These are phyloP conservation scores for Trichothecium sympodiale DNA, from an alignment of 2,329 filamentous ascomycete species.

Conservation along the genomic window DNA sequence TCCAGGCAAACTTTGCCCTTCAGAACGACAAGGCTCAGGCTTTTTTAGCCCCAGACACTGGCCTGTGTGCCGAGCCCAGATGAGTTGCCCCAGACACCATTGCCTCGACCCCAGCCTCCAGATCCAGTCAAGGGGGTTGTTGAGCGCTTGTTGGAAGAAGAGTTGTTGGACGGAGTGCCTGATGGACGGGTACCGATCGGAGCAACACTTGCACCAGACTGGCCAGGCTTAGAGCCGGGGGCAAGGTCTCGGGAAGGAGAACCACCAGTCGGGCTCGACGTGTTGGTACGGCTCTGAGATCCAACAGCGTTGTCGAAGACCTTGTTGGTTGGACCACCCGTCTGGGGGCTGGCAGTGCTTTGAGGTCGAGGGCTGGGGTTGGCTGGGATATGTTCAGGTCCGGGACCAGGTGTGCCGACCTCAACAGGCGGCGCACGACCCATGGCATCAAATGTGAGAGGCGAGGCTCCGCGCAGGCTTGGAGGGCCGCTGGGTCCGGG, in stretches of 20 bases:
- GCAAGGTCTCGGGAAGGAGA: slow-evolving; percentile 63
- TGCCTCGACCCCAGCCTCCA: slow-evolving; percentile 68
- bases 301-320: slow-evolving; percentile 47
- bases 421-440: slow-evolving; percentile 28
- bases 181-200: slow-evolving; percentile 87
- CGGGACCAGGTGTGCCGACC: slow-evolving; percentile 26
- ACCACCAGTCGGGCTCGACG: slow-evolving; percentile 68
- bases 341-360: slow-evolving; percentile 76
- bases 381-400: slow-evolving; percentile 35
- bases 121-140: slow-evolving; percentile 91
- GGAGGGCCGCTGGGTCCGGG: slow-evolving; percentile 54
- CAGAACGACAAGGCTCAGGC: too few species aligned
- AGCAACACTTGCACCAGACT: slow-evolving; percentile 58
- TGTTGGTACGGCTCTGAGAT: slow-evolving; percentile 64
- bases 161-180: slow-evolving; percentile 36
- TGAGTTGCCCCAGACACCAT: slow-evolving; percentile 76
- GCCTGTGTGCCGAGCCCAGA: slow-evolving; percentile 76
- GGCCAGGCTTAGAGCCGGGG: slow-evolving; percentile 39
- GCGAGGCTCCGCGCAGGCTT: slow-evolving; percentile 65
- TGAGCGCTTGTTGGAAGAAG: slow-evolving; percentile 58
- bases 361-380: slow-evolving; percentile 57
- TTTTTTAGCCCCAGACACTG: slow-evolving; percentile 90
- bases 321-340: slow-evolving; percentile 42
- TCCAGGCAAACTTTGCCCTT: too few species aligned
- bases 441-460: slow-evolving; percentile 60